A percentile compares a stretch with the other conserved stretches of the same genome.
These are phyloP conservation scores for Cladosporium halotolerans DNA, from an alignment of 2,329 filamentous ascomycete species.

Conservation along the genomic window DNA sequence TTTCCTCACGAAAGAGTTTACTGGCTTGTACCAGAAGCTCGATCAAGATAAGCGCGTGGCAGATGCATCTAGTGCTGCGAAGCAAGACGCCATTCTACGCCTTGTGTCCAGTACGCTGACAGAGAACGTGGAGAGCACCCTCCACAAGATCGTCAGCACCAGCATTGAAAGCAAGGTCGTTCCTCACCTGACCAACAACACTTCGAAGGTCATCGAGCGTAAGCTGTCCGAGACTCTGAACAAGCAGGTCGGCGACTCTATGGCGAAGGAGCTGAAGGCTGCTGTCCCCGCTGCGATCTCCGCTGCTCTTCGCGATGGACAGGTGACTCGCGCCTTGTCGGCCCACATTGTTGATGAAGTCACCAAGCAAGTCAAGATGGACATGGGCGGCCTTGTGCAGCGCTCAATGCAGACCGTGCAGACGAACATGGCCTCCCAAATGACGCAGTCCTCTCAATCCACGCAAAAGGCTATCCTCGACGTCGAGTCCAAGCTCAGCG, in stretches of 20 bases:
- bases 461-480: conserved; percentile 63
- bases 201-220: conserved; percentile 62
- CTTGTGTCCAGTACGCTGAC: conserved; percentile 62
- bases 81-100: conserved; percentile 63
- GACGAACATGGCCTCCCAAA: conserved; percentile 34
- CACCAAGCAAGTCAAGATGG: conserved; percentile 35
- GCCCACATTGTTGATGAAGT: conserved; percentile 66
- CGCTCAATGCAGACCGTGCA: conserved; percentile 58
- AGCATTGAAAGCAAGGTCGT: conserved; percentile 71
- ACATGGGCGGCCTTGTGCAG: conserved; percentile 48
- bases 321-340: conserved; percentile 65
- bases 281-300: conserved; percentile 61
- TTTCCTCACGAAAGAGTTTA: conserved; percentile 43
- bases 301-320: conserved; percentile 65
- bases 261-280: conserved; percentile 69
- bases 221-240: conserved; percentile 64
- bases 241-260: conserved; percentile 56
- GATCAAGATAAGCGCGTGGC: conserved; percentile 63
- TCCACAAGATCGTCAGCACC: conserved; percentile 68
- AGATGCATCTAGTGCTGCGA: conserved; percentile 57
- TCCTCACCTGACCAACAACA: conserved; percentile 64
- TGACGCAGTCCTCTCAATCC: conserved; percentile 51
- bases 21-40: conserved; percentile 53
- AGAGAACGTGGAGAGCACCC: conserved; percentile 67
- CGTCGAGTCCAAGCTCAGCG: conserved; percentile 45